These are phyloP conservation scores for Odontarrhena argentea DNA, from an alignment of 345 rosid species.

Conservation along the genomic window DNA sequence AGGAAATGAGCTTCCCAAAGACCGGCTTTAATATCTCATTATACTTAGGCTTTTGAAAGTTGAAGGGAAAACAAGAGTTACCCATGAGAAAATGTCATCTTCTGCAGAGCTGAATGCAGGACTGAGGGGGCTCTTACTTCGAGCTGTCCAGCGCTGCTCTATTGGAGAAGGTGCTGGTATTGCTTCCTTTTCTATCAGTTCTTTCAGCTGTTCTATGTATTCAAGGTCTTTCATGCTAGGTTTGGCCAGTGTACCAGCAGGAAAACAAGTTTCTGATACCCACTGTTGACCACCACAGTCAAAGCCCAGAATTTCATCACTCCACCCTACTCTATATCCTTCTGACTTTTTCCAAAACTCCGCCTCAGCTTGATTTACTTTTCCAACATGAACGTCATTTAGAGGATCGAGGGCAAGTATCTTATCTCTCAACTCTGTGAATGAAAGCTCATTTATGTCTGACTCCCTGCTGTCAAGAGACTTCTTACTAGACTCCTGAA, in stretches of 20 bases:
- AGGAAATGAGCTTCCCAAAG: background rate
- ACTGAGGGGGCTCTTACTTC: constrained; percentile 86
- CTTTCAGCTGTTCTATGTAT: constrained; percentile 77
- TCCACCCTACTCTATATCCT: constrained; percentile 96
- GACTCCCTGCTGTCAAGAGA: constrained; percentile 50
- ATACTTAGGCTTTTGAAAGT: background rate
- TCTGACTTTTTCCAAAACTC: constrained; percentile 97
- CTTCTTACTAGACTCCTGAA: constrained; percentile 46
- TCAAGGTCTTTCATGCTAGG: constrained; percentile 94
- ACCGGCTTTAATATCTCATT: background rate
- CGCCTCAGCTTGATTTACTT: constrained; percentile 88
- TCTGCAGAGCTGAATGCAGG: constrained; percentile 78
- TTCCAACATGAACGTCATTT: constrained; percentile 70
- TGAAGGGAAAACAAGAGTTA: constrained; percentile 38
- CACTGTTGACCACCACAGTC: constrained; percentile 99
- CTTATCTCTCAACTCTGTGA: constrained; percentile 91
- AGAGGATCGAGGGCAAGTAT: constrained; percentile 94
- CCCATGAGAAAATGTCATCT: constrained; percentile 92
- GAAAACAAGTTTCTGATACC: constrained; percentile 97
- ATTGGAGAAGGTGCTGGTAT: constrained; percentile 89
- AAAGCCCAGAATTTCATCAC: constrained; percentile 95
- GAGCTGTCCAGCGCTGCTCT: constrained; percentile 95
- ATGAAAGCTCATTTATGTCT: constrained; percentile 69
- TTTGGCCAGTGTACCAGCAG: constrained; percentile 83
- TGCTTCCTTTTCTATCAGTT: constrained; percentile 76